A percentile compares a stretch with the other conserved stretches of the same genome.
Evolutionary conservation across 192 early-diverging fungal species (phyloP).

Genomic region (Linnemannia elongata): DNA sequence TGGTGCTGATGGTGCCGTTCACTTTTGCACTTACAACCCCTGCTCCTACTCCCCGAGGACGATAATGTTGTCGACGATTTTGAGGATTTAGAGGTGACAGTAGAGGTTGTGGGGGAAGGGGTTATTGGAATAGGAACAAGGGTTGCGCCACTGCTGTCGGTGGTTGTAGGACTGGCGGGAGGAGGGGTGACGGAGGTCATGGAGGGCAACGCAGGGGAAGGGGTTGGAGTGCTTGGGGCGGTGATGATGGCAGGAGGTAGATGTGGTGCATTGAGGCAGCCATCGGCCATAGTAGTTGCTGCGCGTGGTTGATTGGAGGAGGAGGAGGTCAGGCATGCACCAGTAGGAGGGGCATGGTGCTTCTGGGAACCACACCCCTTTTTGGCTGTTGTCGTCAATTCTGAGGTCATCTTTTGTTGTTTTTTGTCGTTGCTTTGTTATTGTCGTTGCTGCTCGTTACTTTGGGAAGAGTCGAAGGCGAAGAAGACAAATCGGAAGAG

Average conservation of each 20-base stretch:
- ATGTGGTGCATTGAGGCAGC: neutral
- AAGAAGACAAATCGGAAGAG: neutral
- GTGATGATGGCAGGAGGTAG: neutral
- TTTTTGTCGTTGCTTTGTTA: neutral
- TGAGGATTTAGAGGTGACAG: neutral
- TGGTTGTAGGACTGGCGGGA: neutral
- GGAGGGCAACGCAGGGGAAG: neutral
- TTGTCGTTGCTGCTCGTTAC: neutral
- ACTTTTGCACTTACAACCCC: neutral
- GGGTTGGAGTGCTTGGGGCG: neutral
- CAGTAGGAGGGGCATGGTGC: no score
- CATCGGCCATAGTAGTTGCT: neutral
- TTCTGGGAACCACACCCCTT: neutral
- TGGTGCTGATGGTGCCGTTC: neutral
- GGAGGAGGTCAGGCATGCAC: no score
- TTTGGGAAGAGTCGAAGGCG: neutral
- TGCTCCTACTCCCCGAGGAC: neutral
- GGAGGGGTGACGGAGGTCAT: neutral
- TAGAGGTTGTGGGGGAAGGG: neutral
- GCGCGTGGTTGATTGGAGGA: neutral
- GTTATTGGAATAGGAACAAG: neutral
- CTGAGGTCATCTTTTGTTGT: neutral
- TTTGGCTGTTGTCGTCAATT: neutral
- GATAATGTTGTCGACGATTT: neutral
- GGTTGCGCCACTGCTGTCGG: neutral